phyloP scores from a whole-genome alignment of 495 filamentous ascomycete genomes.

The Podospora pseudocomata region DNA sequence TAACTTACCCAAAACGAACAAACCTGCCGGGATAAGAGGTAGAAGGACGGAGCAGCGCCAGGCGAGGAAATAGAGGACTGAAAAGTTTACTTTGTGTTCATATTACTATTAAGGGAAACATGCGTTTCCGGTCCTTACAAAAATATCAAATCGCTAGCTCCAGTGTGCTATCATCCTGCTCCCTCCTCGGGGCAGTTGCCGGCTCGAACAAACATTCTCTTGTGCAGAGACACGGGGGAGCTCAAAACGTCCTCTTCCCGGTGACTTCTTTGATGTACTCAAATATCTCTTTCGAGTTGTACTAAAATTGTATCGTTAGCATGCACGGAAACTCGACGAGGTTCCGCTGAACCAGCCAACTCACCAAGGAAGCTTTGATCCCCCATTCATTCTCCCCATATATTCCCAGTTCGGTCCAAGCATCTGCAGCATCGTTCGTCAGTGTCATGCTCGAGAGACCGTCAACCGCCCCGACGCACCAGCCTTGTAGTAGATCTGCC shows the following conservation, averaged over 20 bases:
- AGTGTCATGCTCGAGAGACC: conserved; percentile 7
- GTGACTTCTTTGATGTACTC: conserved; percentile 18
- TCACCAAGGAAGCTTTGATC: conserved; percentile 55
- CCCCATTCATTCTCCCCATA: conserved; percentile 63
- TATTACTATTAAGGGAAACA: background rate
- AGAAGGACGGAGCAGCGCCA: background rate
- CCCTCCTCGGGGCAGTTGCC: background rate
- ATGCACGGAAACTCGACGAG: background rate
- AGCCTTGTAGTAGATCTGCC: conserved; percentile 72
- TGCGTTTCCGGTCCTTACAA: background rate
- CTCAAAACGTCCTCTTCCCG: background rate
- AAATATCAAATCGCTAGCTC: background rate
- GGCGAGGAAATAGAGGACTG: background rate
- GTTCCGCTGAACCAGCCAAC: background rate
- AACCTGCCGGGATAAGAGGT: background rate
- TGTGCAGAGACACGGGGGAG: background rate
- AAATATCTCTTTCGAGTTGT: conserved; percentile 41
- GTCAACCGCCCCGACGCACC: conserved; percentile 36
- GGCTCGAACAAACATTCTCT: background rate
- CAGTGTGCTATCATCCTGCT: background rate
- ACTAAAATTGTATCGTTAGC: conserved; percentile 27
- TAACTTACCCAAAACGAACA: too few species aligned
- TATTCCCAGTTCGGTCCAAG: conserved; percentile 69
- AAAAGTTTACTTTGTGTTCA: background rate
- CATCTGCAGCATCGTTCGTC: conserved; percentile 46